Conservation (phyloP, 2,329 filamentous ascomycete genomes). For the Acrocalymma vagum region DNA sequence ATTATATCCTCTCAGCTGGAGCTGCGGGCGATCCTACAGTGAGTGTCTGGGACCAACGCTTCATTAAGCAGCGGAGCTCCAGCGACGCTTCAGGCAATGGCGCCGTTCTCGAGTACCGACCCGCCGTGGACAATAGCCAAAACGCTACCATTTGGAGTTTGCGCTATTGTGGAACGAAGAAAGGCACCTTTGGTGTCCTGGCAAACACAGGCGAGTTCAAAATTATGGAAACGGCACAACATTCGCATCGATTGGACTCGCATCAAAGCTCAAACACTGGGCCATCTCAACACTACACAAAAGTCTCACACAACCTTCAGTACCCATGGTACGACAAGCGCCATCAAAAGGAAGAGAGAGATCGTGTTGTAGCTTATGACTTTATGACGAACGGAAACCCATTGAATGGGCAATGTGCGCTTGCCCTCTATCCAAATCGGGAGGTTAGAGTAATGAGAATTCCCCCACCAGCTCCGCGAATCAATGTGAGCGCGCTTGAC, state of each 20-base stretch:
- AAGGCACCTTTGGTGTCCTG: constrained; percentile 66
- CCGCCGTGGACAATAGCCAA: constrained; percentile 59
- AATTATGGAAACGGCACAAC: constrained; percentile 63
- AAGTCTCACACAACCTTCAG: constrained; percentile 51
- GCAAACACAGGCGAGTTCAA: constrained; percentile 68
- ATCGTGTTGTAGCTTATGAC: constrained; percentile 67
- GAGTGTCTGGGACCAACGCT: constrained; percentile 80
- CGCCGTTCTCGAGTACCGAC: constrained; percentile 66
- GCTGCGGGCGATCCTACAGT: constrained; percentile 77
- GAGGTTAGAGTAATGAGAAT: constrained; percentile 59
- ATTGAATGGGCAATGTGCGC: constrained; percentile 57
- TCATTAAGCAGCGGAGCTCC: constrained; percentile 42
- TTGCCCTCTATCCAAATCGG: constrained; percentile 62
- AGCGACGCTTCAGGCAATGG: constrained; percentile 63
- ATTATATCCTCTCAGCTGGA: constrained; percentile 82
- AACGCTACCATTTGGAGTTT: constrained; percentile 68
- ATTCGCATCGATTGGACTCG: constrained; percentile 46
- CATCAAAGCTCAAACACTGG: constrained; percentile 27
- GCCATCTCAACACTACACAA: constrained; percentile 54
- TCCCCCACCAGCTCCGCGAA: constrained; percentile 51
- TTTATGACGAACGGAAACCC: constrained; percentile 61
- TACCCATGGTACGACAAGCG: constrained; percentile 57
- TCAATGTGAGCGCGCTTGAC: constrained; percentile 54
- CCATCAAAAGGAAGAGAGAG: constrained; percentile 54
- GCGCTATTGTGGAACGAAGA: constrained; percentile 66